Percentiles rank a stretch among this genome's conserved stretches.
These are phyloP conservation scores for Aquilaria agallochum DNA, from an alignment of 441 rosid species.

Conservation along the genomic window DNA sequence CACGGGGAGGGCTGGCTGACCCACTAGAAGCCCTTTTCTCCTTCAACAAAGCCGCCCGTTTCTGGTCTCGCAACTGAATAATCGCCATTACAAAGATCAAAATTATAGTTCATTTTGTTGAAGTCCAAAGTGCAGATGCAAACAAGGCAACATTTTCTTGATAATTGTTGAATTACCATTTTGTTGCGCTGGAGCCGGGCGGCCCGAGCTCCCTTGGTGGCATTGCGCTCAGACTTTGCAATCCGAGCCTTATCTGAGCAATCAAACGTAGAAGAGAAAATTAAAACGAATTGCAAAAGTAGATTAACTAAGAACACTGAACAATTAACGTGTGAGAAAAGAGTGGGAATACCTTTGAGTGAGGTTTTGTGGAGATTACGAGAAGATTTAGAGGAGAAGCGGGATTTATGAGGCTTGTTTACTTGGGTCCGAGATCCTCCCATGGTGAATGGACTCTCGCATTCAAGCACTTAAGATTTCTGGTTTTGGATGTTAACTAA, in stretches of 20 bases:
- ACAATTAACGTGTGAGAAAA: background rate
- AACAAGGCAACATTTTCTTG: background rate
- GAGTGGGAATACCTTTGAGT: slow-evolving; percentile 39
- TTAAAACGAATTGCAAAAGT: background rate
- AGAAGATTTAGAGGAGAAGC: slow-evolving; percentile 75
- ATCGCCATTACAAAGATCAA: background rate
- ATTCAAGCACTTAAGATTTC: too few species aligned
- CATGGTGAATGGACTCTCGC: slow-evolving; percentile 32
- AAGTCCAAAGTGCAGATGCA: background rate
- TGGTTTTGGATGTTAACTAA: too few species aligned
- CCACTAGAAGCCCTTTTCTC: slow-evolving; percentile 76
- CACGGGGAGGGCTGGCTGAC: slow-evolving; percentile 63
- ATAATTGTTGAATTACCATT: slow-evolving; percentile 42
- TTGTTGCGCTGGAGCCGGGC: slow-evolving; percentile 77
- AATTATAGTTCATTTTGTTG: too few species aligned
- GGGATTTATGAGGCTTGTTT: slow-evolving; percentile 83
- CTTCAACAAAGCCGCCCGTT: slow-evolving; percentile 66
- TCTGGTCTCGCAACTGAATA: slow-evolving; percentile 76
- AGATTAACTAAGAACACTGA: background rate
- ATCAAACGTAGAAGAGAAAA: background rate
- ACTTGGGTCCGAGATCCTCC: slow-evolving; percentile 79
- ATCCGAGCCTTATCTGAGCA: slow-evolving; percentile 54
- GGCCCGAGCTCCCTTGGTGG: slow-evolving; percentile 61
- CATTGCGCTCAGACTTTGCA: slow-evolving; percentile 58
- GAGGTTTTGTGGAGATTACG: slow-evolving; percentile 80